phyloP scores from a whole-genome alignment of 176 grass and related monocot genomes.

The Carex parvula region DNA sequence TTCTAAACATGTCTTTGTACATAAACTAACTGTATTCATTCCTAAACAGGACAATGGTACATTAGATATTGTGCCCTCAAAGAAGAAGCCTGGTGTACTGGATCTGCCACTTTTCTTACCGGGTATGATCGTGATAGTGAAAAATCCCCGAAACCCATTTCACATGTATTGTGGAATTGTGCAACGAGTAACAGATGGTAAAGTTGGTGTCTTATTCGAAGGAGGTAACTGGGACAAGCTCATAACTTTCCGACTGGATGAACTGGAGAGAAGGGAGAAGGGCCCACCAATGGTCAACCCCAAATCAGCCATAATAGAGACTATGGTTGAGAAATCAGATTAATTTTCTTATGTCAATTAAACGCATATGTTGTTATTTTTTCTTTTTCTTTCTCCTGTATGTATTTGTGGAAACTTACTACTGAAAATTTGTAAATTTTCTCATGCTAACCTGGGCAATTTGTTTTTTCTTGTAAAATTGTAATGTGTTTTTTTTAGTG shows the following conservation, averaged over 20 bases:
- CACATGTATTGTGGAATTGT: constrained; percentile 74
- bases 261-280: constrained; percentile 80
- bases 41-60: constrained; percentile 4
- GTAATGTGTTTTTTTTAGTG: constrained; percentile 4
- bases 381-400: background rate
- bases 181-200: constrained; percentile 82
- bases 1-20: background rate
- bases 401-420: background rate
- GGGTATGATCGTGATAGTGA: constrained; percentile 79
- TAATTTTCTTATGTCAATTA: background rate
- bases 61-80: constrained; percentile 22
- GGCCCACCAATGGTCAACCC: constrained; percentile 92
- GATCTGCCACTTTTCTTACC: constrained; percentile 76
- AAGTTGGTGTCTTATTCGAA: constrained; percentile 80
- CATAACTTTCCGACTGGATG: constrained; percentile 63
- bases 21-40: background rate
- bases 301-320: constrained; percentile 64
- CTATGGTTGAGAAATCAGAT: constrained; percentile 28
- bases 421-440: background rate
- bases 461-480: background rate
- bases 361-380: background rate
- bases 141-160: constrained; percentile 70
- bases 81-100: constrained; percentile 45
- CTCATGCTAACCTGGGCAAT: background rate
- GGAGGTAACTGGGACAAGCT: constrained; percentile 86